Percentiles rank a stretch among this genome's conserved stretches.
Conservation (phyloP, 2,329 filamentous ascomycete species). For the Colletotrichum tamarilloi region DNA sequence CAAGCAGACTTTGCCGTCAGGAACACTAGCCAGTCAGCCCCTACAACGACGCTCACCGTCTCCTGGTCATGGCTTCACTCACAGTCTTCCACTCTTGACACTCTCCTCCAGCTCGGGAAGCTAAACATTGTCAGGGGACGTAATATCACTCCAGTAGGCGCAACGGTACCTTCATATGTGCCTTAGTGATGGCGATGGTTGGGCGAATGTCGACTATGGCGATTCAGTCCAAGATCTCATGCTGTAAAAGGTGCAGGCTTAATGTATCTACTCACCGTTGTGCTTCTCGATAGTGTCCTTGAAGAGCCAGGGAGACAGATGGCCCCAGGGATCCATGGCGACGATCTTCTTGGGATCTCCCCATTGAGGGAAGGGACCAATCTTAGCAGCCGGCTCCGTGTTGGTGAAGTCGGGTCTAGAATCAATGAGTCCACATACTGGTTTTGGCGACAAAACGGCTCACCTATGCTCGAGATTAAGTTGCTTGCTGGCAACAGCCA, state of each 20-base stretch:
- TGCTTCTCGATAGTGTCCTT: slow-evolving; percentile 82
- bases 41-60: neutral
- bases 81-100: slow-evolving; percentile 81
- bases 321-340: slow-evolving; percentile 95
- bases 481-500: slow-evolving; percentile 92
- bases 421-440: neutral
- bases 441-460: slow-evolving; percentile 26
- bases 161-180: slow-evolving; percentile 81
- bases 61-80: slow-evolving; percentile 41
- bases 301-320: slow-evolving; percentile 86
- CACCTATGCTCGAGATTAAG: slow-evolving; percentile 82
- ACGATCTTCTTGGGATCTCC: slow-evolving; percentile 93
- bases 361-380: slow-evolving; percentile 93
- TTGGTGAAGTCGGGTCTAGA: slow-evolving; percentile 72
- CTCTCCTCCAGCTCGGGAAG: slow-evolving; percentile 94
- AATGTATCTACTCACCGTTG: slow-evolving; percentile 58
- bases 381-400: slow-evolving; percentile 89
- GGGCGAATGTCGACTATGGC: slow-evolving; percentile 81
- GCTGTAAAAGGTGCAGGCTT: neutral
- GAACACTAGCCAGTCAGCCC: slow-evolving; percentile 51
- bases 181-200: slow-evolving; percentile 91
- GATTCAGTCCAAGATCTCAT: neutral
- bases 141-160: neutral
- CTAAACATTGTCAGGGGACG: slow-evolving; percentile 44
- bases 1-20: slow-evolving; percentile 90